These are phyloP conservation scores for Otatea glauca DNA, from an alignment of 176 grass and related monocot genomes.

Conservation along the genomic window DNA sequence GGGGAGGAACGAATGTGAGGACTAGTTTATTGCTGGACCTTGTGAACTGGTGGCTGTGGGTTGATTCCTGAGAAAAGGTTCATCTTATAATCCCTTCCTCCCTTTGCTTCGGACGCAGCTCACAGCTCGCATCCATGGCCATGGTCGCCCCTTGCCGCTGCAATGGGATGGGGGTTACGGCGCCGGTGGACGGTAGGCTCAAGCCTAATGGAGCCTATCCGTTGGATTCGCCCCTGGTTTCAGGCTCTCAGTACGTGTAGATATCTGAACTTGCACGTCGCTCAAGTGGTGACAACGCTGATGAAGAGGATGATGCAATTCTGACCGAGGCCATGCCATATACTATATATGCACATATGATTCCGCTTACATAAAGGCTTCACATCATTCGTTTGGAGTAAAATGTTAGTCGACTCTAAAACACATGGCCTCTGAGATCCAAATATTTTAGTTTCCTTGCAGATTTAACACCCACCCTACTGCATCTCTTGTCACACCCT, in stretches of 20 bases:
- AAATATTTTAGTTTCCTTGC: constrained; percentile 17
- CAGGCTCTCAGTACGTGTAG: constrained; percentile 21
- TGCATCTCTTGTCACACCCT: background rate
- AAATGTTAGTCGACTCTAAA: constrained; percentile 26
- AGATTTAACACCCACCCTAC: background rate
- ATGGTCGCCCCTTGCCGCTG: too few relatives aligned
- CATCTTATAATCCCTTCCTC: too few relatives aligned
- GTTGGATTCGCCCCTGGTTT: too few relatives aligned
- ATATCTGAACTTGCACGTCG: constrained; percentile 10
- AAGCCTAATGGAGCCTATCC: too few relatives aligned
- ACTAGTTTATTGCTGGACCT: too few relatives aligned
- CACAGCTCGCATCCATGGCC: too few relatives aligned
- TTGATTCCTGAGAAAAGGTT: too few relatives aligned
- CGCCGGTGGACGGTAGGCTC: too few relatives aligned
- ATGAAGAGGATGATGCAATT: constrained; percentile 35
- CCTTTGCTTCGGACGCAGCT: too few relatives aligned
- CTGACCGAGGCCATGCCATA: constrained; percentile 30
- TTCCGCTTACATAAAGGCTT: constrained; percentile 17
- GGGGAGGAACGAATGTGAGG: too few relatives aligned
- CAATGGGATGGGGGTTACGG: too few relatives aligned
- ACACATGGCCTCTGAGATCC: background rate
- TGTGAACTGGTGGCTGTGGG: too few relatives aligned
- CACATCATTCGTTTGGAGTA: constrained; percentile 35
- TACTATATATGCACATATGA: constrained; percentile 9
- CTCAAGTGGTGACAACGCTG: constrained; percentile 14